Conservation (phyloP, 1,284 basidiomycete species). For the Wallemia mellicola region DNA sequence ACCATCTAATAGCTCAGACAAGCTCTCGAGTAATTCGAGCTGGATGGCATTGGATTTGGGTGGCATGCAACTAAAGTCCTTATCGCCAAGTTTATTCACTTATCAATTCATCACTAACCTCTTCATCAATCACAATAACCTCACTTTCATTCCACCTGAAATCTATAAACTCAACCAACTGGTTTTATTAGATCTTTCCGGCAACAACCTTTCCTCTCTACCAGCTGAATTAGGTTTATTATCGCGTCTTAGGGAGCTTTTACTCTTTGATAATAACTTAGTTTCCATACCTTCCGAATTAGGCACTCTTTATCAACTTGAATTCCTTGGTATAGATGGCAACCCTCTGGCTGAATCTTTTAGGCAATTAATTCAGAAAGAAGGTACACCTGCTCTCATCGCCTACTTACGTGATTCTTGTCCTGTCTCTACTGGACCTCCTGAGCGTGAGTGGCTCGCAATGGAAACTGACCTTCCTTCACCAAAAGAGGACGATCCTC, state of each 20-base stretch:
- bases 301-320: conserved; percentile 70
- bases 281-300: conserved; percentile 57
- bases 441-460: conserved; percentile 50
- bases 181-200: conserved; percentile 70
- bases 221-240: conserved; percentile 78
- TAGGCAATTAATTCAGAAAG: conserved; percentile 61
- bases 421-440: conserved; percentile 50
- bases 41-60: conserved; percentile 94
- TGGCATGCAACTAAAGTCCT: conserved; percentile 68
- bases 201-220: conserved; percentile 48
- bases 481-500: conserved; percentile 18
- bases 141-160: conserved; percentile 48
- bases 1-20: conserved; percentile 3
- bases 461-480: conserved; percentile 27
- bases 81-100: conserved; percentile 48
- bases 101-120: conserved; percentile 87
- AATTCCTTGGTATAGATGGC: conserved; percentile 77
- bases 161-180: conserved; percentile 62
- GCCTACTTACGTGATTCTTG: conserved; percentile 64
- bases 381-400: conserved; percentile 66
- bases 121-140: conserved; percentile 87
- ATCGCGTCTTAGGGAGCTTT: conserved; percentile 63
- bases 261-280: conserved; percentile 83
- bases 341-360: conserved; percentile 61
- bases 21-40: conserved; percentile 13